These are phyloP conservation scores for Apiospora koreana DNA, from an alignment of 2,329 filamentous ascomycete genomes.

Conservation along the genomic window DNA sequence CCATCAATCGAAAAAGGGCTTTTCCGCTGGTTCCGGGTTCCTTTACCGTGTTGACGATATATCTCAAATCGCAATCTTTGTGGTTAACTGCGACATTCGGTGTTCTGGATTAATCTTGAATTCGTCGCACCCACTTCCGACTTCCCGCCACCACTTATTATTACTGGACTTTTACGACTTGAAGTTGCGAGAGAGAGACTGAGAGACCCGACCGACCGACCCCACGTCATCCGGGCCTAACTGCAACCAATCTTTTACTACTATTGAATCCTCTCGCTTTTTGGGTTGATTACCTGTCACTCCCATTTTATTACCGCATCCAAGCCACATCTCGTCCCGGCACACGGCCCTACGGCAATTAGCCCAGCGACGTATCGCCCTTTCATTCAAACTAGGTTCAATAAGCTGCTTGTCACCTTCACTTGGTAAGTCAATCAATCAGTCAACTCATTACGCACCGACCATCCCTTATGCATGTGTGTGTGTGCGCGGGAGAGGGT, in stretches of 20 bases:
- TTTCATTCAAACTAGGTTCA: slow-evolving; percentile 5
- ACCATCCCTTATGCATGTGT: neutral
- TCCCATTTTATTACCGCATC: neutral
- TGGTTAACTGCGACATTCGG: slow-evolving; percentile 4
- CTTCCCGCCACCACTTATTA: slow-evolving; percentile 3
- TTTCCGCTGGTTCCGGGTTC: slow-evolving; percentile 2
- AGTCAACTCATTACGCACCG: slow-evolving; percentile 3
- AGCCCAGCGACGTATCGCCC: neutral
- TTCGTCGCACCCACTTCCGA: neutral
- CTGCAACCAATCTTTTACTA: neutral
- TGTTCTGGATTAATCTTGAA: slow-evolving; percentile 8
- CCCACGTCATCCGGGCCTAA: neutral
- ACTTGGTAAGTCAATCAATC: slow-evolving; percentile 7
- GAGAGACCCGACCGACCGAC: neutral
- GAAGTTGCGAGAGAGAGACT: neutral
- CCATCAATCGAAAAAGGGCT: neutral
- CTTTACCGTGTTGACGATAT: neutral
- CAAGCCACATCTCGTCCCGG: slow-evolving; percentile 1
- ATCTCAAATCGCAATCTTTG: neutral
- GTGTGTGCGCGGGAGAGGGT: neutral
- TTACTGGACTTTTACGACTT: neutral
- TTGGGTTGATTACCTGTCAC: neutral
- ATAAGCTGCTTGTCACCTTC: slow-evolving; percentile 1
- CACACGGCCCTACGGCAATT: neutral
- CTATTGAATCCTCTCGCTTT: neutral